A percentile compares a stretch with the other conserved stretches of the same genome.
These are phyloP conservation scores for Lipomyces anomalus DNA, from an alignment of 805 yeast species.

Conservation along the genomic window DNA sequence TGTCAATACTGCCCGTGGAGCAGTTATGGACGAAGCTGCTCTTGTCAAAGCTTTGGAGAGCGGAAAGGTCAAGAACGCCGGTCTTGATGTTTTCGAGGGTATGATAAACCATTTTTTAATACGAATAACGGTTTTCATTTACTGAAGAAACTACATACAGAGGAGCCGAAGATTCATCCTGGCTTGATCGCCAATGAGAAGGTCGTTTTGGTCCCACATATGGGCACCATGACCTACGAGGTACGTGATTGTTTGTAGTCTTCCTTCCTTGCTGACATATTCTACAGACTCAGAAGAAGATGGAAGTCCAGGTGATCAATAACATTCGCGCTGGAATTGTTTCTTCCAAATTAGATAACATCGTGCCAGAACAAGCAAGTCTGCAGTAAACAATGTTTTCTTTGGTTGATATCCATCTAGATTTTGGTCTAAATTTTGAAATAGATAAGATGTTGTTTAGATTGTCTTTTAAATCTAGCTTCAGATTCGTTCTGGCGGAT, in stretches of 20 bases:
- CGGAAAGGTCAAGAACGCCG: slow-evolving; percentile 53
- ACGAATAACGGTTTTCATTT: no score
- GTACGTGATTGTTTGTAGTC: no score
- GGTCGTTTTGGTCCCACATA: slow-evolving; percentile 74
- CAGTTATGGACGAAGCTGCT: slow-evolving; percentile 58
- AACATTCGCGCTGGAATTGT: slow-evolving; percentile 56
- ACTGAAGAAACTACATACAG: no score
- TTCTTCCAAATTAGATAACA: slow-evolving; percentile 62
- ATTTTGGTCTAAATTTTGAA: no score
- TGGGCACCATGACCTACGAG: slow-evolving; percentile 79
- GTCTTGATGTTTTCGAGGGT: slow-evolving; percentile 59
- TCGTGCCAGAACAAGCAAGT: slow-evolving; percentile 65
- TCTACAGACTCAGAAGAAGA: slow-evolving; percentile 62
- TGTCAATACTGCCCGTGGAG: slow-evolving; percentile 86
- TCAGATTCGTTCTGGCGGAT: no score
- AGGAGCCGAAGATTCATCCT: slow-evolving; percentile 54
- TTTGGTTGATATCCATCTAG: no score
- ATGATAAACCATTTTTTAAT: not conserved
- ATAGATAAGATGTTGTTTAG: no score
- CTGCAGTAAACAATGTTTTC: slow-evolving; percentile 4
- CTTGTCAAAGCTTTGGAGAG: slow-evolving; percentile 45
- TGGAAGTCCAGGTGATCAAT: slow-evolving; percentile 74
- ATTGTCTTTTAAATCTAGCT: no score
- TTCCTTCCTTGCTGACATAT: no score
- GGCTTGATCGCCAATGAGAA: slow-evolving; percentile 47